phyloP scores from a whole-genome alignment of 768 basidiomycete genomes.

The Termitomyces sp. region DNA sequence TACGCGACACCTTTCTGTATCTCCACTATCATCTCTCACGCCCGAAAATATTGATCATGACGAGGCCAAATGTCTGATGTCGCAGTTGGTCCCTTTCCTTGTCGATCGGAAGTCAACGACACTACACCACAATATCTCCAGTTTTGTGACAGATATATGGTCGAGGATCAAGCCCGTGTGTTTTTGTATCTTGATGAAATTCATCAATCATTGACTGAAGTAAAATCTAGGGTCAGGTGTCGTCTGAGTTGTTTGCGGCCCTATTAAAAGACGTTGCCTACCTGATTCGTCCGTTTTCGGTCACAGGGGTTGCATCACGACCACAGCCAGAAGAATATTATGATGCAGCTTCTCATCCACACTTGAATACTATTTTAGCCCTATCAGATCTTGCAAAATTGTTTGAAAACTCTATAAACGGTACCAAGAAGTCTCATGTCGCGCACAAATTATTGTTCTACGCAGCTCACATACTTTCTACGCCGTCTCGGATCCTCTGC shows the following conservation, averaged over 20 bases:
- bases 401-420: constrained; percentile 20
- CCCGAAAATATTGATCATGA: constrained; percentile 35
- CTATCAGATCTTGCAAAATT: constrained; percentile 50
- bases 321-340: constrained; percentile 13
- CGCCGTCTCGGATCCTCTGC: constrained; percentile 35
- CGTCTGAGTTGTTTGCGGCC: constrained; percentile 39
- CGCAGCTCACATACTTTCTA: constrained; percentile 50
- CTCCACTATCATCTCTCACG: constrained; percentile 43
- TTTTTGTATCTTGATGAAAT: not conserved
- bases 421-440: constrained; percentile 28
- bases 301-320: constrained; percentile 19
- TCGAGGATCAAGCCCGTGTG: constrained; percentile 52
- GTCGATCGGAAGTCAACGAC: constrained; percentile 50
- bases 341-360: constrained; percentile 30
- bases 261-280: constrained; percentile 50
- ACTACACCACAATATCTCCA: constrained; percentile 43
- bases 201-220: not conserved
- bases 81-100: constrained; percentile 59
- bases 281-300: constrained; percentile 45
- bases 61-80: constrained; percentile 43
- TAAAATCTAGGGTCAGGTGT: constrained; percentile 25
- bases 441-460: constrained; percentile 67
- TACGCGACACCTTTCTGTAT: constrained; percentile 55
- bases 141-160: constrained; percentile 58
- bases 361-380: constrained; percentile 35